phyloP scores from a whole-genome alignment of 176 grass and related monocot genomes.

The Thinopyrum elongatum region DNA sequence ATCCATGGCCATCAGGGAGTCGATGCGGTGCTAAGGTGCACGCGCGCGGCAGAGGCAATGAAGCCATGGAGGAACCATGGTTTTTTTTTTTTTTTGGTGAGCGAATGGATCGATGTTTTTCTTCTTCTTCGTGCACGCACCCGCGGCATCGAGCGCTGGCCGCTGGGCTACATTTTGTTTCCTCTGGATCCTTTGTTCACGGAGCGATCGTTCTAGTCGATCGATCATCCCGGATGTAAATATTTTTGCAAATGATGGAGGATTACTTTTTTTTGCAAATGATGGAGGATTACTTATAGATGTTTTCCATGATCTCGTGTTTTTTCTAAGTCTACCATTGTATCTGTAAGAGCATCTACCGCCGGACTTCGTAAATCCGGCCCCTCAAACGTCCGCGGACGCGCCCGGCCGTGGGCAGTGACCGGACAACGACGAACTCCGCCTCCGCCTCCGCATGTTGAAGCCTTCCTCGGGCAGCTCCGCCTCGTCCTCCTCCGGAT shows the following conservation, averaged over 20 bases:
- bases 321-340: too few species aligned
- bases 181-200: background rate
- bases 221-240: conserved; percentile 7
- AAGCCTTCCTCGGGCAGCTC: too few species aligned
- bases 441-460: too few species aligned
- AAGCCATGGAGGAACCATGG: background rate
- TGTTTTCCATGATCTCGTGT: too few species aligned
- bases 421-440: too few species aligned
- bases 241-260: background rate
- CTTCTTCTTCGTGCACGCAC: background rate
- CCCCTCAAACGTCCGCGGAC: too few species aligned
- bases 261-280: background rate
- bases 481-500: too few species aligned
- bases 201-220: background rate
- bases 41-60: background rate
- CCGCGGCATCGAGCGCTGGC: background rate
- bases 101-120: too few species aligned
- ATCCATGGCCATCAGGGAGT: conserved; percentile 59
- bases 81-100: background rate
- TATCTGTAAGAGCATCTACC: too few species aligned
- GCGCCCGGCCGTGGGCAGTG: too few species aligned
- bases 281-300: background rate
- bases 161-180: background rate
- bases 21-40: conserved; percentile 3
- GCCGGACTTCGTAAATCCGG: too few species aligned